A percentile compares a stretch with the other conserved stretches of the same genome.
Conservation (phyloP, 768 basidiomycete genomes). For the Suillus brevipes region DNA sequence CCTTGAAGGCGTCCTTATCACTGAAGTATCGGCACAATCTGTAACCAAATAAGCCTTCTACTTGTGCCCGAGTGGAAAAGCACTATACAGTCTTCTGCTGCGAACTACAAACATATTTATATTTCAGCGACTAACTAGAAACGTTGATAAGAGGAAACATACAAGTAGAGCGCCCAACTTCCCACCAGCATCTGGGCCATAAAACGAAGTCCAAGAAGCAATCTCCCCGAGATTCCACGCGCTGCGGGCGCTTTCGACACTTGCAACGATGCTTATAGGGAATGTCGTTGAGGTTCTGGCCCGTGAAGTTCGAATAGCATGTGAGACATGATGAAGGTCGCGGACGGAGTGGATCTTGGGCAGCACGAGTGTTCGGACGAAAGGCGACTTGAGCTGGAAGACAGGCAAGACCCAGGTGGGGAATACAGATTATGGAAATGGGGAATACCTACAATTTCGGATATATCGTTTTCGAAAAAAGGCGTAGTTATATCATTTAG, state of each 20-base stretch:
- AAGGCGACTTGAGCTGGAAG: constrained; percentile 43
- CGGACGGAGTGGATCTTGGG: constrained; percentile 78
- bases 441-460: constrained; percentile 48
- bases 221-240: constrained; percentile 70
- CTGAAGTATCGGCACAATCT: constrained; percentile 90
- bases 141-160: constrained; percentile 25
- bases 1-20: constrained; percentile 73
- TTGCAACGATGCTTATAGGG: constrained; percentile 66
- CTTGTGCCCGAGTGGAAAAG: neutral
- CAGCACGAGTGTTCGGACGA: constrained; percentile 69
- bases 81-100: constrained; percentile 85
- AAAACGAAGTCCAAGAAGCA: constrained; percentile 62
- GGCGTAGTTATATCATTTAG: constrained; percentile 67
- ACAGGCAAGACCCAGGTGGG: neutral
- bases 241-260: constrained; percentile 81
- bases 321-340: constrained; percentile 65
- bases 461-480: constrained; percentile 65
- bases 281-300: constrained; percentile 29
- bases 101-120: constrained; percentile 61
- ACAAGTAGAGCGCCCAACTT: constrained; percentile 66
- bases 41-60: constrained; percentile 8
- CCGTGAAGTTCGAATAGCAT: constrained; percentile 22
- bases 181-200: constrained; percentile 48
- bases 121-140: neutral
- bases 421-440: constrained; percentile 4